Evolutionary conservation across 495 filamentous ascomycete species (phyloP), one percentile per base, ranked within the genome.

Genomic region (Platismatia glauca): DNA sequence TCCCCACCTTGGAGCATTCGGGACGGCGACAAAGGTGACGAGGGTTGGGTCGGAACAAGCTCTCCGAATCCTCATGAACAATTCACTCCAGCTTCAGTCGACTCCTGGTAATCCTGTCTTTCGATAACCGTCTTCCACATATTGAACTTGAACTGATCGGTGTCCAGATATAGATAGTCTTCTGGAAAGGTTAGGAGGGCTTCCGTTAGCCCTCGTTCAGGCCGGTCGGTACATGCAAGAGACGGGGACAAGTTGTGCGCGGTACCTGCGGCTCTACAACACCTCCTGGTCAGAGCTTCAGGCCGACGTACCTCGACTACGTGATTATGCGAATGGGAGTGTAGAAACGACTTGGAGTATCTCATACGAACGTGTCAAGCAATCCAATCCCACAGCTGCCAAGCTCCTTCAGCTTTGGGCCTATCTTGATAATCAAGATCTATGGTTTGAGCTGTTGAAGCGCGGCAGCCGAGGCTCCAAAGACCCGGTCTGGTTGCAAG

Each of bases 371-470:
- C 69, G 74, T 39, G 71, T 82, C 37, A 67, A 71, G 55, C 71
- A 72, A 48, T 69, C 66, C 33, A 57, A 75, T 64, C 33, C 60
- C 8, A 59, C 64, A 22, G 68, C 77, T 35, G 75, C 77, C 27
- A 46, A 73, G 7, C 66, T 82, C 27, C 71, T 82, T 22, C 61
- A 71, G 7, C 63, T 80, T 9, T 78, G 76, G 73, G 76, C 77
- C 57, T 76, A 66, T 59, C 78, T 81, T 55, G 74, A 79, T 66
- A 79, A 78, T 64, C 75, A 77, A 61, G 78, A 82, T 69, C 70
- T 81, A 43, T 82, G 78, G 78, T 79, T 73, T 62, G 74, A 79
- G 61, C 70, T 81, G 57, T 22, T 78, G 22, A n/a, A 65, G 31
- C 57, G 59, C 57, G 62, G 64, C 22, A 12, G 12, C 4, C 0